Conservation (phyloP, 768 basidiomycete species). For the Lactarius deliciosus region DNA sequence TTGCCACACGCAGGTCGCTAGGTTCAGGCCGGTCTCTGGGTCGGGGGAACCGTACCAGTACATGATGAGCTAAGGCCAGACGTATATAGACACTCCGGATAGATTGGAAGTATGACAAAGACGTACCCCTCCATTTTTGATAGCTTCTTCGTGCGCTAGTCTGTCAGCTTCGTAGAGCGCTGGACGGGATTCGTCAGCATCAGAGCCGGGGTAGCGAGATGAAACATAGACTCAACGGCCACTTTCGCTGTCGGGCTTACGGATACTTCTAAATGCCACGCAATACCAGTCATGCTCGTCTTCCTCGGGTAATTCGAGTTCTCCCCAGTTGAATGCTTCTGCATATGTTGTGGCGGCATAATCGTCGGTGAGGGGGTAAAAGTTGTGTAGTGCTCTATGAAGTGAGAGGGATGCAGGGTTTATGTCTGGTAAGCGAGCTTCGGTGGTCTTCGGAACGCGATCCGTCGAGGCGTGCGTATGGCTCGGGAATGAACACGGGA, state of each 20-base stretch:
- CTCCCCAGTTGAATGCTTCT: slow-evolving; percentile 86
- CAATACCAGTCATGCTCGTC: slow-evolving; percentile 89
- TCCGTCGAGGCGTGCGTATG: slow-evolving; percentile 31
- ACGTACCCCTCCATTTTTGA: slow-evolving; percentile 80
- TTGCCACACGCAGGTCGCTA: slow-evolving; percentile 96
- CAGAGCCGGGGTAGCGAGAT: background rate
- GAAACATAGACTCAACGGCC: slow-evolving; percentile 44
- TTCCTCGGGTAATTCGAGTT: slow-evolving; percentile 62
- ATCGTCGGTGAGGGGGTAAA: slow-evolving; percentile 55
- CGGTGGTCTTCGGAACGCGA: slow-evolving; percentile 53
- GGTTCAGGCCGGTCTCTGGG: slow-evolving; percentile 72
- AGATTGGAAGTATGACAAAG: background rate
- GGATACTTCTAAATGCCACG: slow-evolving; percentile 83
- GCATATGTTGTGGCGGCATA: slow-evolving; percentile 69
- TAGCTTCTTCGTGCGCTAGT: slow-evolving; percentile 89
- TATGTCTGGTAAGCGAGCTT: slow-evolving; percentile 78
- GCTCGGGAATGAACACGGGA: slow-evolving; percentile 48
- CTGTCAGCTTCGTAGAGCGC: slow-evolving; percentile 86
- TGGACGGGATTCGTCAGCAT: slow-evolving; percentile 35
- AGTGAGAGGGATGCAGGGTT: slow-evolving; percentile 82
- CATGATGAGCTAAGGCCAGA: slow-evolving; percentile 59
- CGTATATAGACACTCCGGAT: slow-evolving; percentile 15
- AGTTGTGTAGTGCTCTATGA: slow-evolving; percentile 81
- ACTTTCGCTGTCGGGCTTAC: slow-evolving; percentile 69
- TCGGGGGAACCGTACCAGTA: slow-evolving; percentile 95